Conservation (phyloP, 1,284 basidiomycete genomes). For the Pseudozyma hubeiensis region DNA sequence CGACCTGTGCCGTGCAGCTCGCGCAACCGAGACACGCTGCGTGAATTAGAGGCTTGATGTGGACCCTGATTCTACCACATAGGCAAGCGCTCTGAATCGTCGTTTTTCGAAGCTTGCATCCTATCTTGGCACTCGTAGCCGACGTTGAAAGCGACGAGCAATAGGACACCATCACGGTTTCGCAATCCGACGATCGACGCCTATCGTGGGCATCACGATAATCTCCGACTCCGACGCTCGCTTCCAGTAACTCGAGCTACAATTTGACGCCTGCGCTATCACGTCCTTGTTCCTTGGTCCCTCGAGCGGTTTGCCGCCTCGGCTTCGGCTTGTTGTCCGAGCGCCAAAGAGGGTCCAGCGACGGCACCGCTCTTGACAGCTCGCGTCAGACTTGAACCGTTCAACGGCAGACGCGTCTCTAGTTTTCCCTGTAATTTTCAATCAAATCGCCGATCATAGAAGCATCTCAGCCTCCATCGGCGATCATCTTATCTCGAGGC, state of each 20-base stretch:
- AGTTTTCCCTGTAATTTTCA: no score
- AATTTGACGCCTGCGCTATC: constrained; percentile 5
- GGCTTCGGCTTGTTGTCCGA: no score
- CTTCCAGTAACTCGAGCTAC: constrained; percentile 5
- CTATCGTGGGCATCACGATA: not conserved
- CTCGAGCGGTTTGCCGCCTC: no score
- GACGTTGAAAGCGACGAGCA: not conserved
- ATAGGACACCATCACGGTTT: not conserved
- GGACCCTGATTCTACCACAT: no score
- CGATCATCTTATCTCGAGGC: not conserved
- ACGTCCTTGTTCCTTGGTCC: constrained; percentile 1
- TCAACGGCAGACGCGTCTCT: not conserved
- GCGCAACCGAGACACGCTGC: not conserved
- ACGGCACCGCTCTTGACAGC: not conserved
- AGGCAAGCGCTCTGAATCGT: no score
- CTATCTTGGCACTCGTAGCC: not conserved
- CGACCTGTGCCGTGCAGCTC: not conserved
- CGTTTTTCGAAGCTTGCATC: not conserved
- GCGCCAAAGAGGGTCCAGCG: no score
- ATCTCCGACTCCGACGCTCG: constrained; percentile 33
- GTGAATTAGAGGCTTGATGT: no score
- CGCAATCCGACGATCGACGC: constrained; percentile 21
- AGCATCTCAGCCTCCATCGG: constrained; percentile 1
- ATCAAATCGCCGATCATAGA: no score
- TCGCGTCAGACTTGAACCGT: not conserved